phyloP scores from a whole-genome alignment of 2,329 filamentous ascomycete species.

The Didymellaceae sp. region DNA sequence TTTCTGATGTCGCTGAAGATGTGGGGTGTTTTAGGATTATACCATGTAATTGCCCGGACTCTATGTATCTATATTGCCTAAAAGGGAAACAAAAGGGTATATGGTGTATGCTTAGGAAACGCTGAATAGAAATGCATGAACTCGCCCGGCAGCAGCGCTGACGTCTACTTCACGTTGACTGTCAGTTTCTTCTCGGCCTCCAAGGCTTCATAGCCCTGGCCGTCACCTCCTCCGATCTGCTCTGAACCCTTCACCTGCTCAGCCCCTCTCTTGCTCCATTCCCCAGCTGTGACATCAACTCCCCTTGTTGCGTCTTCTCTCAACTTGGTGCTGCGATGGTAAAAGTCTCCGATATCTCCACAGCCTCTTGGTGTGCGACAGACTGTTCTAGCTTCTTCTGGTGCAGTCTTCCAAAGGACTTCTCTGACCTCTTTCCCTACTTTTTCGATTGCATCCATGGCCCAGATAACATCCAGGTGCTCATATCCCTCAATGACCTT shows the following conservation, averaged over 20 bases:
- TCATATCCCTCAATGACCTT: constrained; percentile 85
- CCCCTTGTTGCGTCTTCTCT: constrained; percentile 29
- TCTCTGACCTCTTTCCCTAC: constrained; percentile 82
- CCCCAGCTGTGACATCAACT: constrained; percentile 38
- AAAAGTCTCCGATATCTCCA: constrained; percentile 52
- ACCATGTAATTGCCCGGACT: neutral
- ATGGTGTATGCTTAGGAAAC: constrained; percentile 10
- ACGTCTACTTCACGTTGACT: neutral
- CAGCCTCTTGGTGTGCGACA: constrained; percentile 73
- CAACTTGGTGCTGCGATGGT: constrained; percentile 21
- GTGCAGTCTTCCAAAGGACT: constrained; percentile 80
- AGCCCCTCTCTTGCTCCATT: constrained; percentile 40
- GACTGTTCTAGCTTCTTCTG: constrained; percentile 59
- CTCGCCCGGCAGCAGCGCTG: neutral
- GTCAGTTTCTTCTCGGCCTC: constrained; percentile 17
- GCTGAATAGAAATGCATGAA: constrained; percentile 1
- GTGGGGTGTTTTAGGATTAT: no score
- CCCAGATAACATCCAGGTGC: constrained; percentile 94
- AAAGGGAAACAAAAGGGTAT: constrained; percentile 3
- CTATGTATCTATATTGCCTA: neutral
- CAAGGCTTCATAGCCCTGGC: constrained; percentile 31
- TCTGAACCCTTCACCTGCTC: constrained; percentile 28
- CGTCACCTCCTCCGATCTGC: constrained; percentile 28
- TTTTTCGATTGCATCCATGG: constrained; percentile 83
- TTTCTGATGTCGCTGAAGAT: neutral